Conservation (phyloP, 768 basidiomycete genomes). For the Lanmaoa pseudosensibilis region DNA sequence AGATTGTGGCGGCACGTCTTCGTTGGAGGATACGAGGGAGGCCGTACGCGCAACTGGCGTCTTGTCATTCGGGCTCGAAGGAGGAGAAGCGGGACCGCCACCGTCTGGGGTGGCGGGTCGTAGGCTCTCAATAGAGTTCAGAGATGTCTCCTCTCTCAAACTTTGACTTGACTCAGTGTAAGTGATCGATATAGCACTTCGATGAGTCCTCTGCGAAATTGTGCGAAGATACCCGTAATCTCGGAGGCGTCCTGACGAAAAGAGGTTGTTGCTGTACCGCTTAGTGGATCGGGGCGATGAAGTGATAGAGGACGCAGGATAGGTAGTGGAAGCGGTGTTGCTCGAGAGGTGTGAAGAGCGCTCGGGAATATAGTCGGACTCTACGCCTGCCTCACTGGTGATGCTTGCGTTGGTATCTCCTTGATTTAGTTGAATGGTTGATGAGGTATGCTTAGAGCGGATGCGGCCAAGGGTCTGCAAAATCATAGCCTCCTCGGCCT, state of each 20-base stretch:
- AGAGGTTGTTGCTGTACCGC: slow-evolving; percentile 85
- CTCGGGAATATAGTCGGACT: slow-evolving; percentile 34
- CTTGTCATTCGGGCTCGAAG: slow-evolving; percentile 45
- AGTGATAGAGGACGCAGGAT: slow-evolving; percentile 41
- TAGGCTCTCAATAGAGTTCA: slow-evolving; percentile 46
- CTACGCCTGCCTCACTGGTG: slow-evolving; percentile 19
- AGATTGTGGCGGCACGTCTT: slow-evolving; percentile 25
- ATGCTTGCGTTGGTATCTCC: slow-evolving; percentile 19
- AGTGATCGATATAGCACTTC: slow-evolving; percentile 42
- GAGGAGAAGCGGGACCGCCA: slow-evolving; percentile 39
- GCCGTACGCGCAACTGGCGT: slow-evolving; percentile 42
- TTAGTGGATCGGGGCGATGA: slow-evolving; percentile 53
- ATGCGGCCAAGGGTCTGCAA: slow-evolving; percentile 65
- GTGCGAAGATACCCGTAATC: slow-evolving; percentile 72
- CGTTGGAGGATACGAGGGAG: slow-evolving; percentile 39
- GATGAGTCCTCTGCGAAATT: slow-evolving; percentile 44
- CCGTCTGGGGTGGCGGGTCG: slow-evolving; percentile 59
- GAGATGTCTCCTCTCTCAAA: slow-evolving; percentile 45
- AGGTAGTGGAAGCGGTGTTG: slow-evolving; percentile 37
- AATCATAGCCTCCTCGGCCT: slow-evolving; percentile 85
- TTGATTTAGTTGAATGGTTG: slow-evolving; percentile 18
- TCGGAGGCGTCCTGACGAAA: slow-evolving; percentile 75
- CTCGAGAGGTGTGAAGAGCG: slow-evolving; percentile 38
- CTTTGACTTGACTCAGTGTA: slow-evolving; percentile 47
- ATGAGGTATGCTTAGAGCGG: slow-evolving; percentile 37